Conservation (phyloP, 2,329 filamentous ascomycete species). For the Passalora sequoiae region DNA sequence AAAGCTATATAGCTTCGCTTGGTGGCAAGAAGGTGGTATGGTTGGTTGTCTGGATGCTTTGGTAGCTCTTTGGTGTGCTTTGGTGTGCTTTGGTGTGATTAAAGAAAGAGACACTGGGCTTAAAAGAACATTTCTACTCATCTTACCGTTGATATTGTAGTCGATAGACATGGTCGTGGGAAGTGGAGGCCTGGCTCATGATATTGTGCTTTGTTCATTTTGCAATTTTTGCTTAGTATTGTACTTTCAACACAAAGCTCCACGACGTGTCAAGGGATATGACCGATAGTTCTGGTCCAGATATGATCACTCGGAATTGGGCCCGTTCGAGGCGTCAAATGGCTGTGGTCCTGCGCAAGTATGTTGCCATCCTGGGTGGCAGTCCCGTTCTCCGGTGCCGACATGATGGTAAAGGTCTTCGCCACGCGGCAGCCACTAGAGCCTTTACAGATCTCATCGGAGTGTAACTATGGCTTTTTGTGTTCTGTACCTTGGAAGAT, state of each 20-base stretch:
- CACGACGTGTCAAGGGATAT: neutral
- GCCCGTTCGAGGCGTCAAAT: neutral
- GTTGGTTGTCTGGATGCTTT: neutral
- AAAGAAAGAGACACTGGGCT: neutral
- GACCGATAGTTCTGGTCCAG: neutral
- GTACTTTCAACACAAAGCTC: neutral
- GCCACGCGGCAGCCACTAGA: neutral
- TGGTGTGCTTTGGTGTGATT: too few species aligned
- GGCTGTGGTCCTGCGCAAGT: neutral
- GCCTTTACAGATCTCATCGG: neutral
- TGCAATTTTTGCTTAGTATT: neutral
- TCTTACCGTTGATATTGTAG: neutral
- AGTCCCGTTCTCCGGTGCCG: too few species aligned
- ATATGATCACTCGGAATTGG: neutral
- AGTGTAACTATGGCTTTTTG: neutral
- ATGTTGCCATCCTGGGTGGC: too few species aligned
- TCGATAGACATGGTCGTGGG: neutral
- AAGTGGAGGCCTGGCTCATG: neutral
- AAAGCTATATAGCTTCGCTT: neutral
- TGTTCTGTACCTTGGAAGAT: neutral
- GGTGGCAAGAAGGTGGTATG: neutral
- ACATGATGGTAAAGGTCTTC: too few species aligned
- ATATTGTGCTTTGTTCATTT: neutral
- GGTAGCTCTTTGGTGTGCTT: too few species aligned
- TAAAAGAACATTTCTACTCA: neutral